Percentiles rank a stretch among this genome's conserved stretches.
Conservation (phyloP, 176 grass and related monocot genomes). For the Ananas comosus region DNA sequence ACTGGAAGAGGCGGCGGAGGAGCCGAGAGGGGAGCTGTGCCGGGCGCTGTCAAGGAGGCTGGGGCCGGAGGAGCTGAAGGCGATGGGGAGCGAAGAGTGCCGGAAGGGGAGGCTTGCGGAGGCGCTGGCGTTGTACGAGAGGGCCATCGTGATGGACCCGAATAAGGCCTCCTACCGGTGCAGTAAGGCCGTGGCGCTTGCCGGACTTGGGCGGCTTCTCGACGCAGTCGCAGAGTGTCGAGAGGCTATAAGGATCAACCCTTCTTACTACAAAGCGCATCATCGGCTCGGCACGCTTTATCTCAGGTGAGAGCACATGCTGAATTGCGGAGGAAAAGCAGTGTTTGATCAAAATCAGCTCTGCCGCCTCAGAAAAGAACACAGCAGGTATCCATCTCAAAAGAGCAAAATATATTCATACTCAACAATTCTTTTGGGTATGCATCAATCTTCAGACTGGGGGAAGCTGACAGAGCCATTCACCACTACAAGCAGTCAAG, state of each 20-base stretch:
- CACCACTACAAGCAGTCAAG: constrained; percentile 56
- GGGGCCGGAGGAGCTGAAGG: constrained; percentile 83
- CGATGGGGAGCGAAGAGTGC: constrained; percentile 91
- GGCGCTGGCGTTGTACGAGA: constrained; percentile 80
- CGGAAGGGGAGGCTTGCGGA: constrained; percentile 60
- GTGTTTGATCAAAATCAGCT: too few relatives aligned
- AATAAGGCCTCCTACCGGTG: constrained; percentile 52
- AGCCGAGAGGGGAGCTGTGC: constrained; percentile 24
- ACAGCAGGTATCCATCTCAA: neutral
- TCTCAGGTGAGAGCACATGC: constrained; percentile 46
- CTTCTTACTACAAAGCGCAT: constrained; percentile 54
- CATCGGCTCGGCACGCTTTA: constrained; percentile 59
- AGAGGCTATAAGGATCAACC: constrained; percentile 73
- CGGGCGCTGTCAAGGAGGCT: constrained; percentile 51
- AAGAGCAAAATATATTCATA: neutral
- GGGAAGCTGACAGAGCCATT: constrained; percentile 72
- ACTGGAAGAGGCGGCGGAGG: neutral
- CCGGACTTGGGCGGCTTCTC: constrained; percentile 49
- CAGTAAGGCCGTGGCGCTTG: constrained; percentile 83
- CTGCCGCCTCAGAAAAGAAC: too few relatives aligned
- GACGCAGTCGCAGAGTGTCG: constrained; percentile 71
- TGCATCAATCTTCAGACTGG: constrained; percentile 39
- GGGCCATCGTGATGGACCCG: constrained; percentile 66
- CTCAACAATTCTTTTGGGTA: neutral
- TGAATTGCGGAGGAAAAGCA: too few relatives aligned